phyloP scores from a whole-genome alignment of 192 early-diverging fungal genomes.

The Oehlia diaphana region DNA sequence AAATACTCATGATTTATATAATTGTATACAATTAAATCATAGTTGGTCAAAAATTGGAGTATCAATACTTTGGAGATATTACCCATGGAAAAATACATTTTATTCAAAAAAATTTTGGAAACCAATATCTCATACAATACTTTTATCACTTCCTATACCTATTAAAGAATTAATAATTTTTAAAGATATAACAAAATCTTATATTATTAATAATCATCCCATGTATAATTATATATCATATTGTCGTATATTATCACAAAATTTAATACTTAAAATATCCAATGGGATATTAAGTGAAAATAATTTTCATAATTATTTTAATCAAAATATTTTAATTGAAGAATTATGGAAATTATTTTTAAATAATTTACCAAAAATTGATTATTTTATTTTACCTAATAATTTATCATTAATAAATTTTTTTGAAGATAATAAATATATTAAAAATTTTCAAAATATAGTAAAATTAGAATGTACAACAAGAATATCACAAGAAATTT shows the following conservation, averaged over 20 bases:
- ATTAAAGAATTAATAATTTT: neutral
- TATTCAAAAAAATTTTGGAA: neutral
- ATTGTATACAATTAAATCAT: neutral
- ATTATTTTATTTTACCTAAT: neutral
- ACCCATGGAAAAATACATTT: neutral
- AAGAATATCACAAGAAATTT: neutral
- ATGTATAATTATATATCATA: neutral
- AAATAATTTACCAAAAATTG: neutral
- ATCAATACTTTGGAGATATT: neutral
- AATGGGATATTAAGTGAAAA: neutral
- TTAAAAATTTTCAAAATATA: neutral
- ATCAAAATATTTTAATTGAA: neutral
- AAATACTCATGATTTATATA: neutral
- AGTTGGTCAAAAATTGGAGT: neutral
- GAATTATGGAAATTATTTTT: neutral
- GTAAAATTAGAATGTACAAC: neutral
- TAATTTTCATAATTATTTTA: neutral
- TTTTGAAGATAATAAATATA: neutral
- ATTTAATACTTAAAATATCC: neutral
- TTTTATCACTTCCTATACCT: neutral
- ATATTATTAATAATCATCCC: neutral
- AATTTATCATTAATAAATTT: neutral
- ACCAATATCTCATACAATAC: neutral
- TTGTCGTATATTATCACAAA: neutral
- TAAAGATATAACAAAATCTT: neutral